Evolutionary conservation across 2,329 filamentous ascomycete genomes (phyloP).

Genomic region (Cytospora schulzeri): DNA sequence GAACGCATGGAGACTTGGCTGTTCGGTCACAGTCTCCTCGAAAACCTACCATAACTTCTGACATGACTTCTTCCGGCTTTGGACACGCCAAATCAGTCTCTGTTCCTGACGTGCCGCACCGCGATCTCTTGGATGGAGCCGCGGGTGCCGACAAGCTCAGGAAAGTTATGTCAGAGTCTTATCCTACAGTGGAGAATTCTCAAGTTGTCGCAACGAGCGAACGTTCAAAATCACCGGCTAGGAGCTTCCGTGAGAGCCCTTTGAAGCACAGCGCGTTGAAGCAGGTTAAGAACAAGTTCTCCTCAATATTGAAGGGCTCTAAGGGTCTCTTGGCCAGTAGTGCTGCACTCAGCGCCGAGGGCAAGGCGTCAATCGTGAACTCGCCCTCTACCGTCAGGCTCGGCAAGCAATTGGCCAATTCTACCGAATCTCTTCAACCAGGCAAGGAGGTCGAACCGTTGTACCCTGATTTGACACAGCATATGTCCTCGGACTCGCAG

Average conservation of each 20-base stretch:
- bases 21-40: constrained; percentile 40
- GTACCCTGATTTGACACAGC: constrained; percentile 51
- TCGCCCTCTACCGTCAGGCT: constrained; percentile 56
- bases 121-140: constrained; percentile 28
- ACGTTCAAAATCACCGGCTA: constrained; percentile 55
- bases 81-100: constrained; percentile 66
- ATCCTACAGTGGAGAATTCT: constrained; percentile 49
- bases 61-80: constrained; percentile 38
- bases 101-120: constrained; percentile 54
- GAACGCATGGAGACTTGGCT: constrained; percentile 33
- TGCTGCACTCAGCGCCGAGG: constrained; percentile 63
- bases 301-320: constrained; percentile 86
- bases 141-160: constrained; percentile 45
- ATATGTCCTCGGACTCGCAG: constrained; percentile 36
- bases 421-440: constrained; percentile 50
- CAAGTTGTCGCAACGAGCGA: constrained; percentile 46
- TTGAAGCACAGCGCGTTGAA: constrained; percentile 54
- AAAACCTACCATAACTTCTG: constrained; percentile 35
- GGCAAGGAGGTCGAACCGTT: constrained; percentile 38
- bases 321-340: constrained; percentile 84
- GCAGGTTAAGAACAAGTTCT: constrained; percentile 89
- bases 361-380: constrained; percentile 55
- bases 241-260: constrained; percentile 69
- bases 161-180: constrained; percentile 58
- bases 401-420: constrained; percentile 46